A percentile compares a stretch with the other conserved stretches of the same genome.
Conservation (phyloP, 2,329 filamentous ascomycete genomes). For the Ceratocystis destructans region DNA sequence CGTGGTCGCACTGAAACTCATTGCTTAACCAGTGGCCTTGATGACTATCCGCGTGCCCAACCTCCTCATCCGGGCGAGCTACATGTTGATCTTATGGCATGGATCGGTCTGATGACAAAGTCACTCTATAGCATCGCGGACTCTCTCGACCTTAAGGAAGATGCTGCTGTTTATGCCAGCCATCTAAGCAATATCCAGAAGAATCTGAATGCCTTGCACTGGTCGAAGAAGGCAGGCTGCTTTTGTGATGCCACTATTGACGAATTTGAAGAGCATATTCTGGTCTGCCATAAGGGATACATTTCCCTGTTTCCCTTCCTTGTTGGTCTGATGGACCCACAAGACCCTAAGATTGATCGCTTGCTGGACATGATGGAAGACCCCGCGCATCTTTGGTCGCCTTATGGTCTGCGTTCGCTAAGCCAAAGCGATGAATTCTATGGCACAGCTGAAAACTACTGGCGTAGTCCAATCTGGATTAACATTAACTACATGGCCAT, state of each 20-base stretch:
- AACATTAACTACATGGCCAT: slow-evolving; percentile 81
- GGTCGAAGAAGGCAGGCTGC: slow-evolving; percentile 64
- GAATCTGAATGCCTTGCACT: slow-evolving; percentile 89
- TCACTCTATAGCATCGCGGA: slow-evolving; percentile 69
- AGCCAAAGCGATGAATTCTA: slow-evolving; percentile 74
- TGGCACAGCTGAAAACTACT: slow-evolving; percentile 90
- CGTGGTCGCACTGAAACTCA: slow-evolving; percentile 76
- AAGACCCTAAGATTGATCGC: slow-evolving; percentile 60
- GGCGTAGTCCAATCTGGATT: slow-evolving; percentile 88
- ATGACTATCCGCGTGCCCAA: slow-evolving; percentile 89
- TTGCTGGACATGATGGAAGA: slow-evolving; percentile 67
- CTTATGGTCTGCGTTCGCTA: slow-evolving; percentile 75
- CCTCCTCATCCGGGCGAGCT: slow-evolving; percentile 92
- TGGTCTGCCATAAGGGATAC: slow-evolving; percentile 95
- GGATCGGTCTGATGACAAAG: slow-evolving; percentile 93
- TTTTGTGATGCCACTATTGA: slow-evolving; percentile 96
- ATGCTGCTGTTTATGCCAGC: slow-evolving; percentile 56
- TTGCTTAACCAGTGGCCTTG: slow-evolving; percentile 81
- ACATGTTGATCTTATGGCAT: slow-evolving; percentile 85
- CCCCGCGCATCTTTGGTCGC: slow-evolving; percentile 77
- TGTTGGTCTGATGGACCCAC: slow-evolving; percentile 59
- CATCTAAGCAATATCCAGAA: slow-evolving; percentile 63
- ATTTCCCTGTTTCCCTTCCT: slow-evolving; percentile 88
- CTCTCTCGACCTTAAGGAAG: slow-evolving; percentile 61
- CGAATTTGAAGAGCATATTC: slow-evolving; percentile 76